Percentiles rank a stretch among this genome's conserved stretches.
Conservation (phyloP, 768 basidiomycete species). For the Suillus subalutaceus region DNA sequence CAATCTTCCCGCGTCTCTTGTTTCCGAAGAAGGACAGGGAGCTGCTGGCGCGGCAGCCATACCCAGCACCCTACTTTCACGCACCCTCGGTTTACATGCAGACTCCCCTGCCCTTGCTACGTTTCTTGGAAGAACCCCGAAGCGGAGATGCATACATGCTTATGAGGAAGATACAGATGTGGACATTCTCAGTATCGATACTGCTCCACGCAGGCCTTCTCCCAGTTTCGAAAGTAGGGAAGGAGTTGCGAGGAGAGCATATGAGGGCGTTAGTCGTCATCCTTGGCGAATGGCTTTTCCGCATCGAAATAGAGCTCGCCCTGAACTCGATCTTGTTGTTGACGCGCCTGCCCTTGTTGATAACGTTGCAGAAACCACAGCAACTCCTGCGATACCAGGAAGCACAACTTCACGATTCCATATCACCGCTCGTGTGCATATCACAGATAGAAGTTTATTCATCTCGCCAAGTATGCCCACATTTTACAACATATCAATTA, state of each 20-base stretch:
- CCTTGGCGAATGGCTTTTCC: constrained; percentile 42
- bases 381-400: constrained; percentile 15
- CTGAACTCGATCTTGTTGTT: constrained; percentile 34
- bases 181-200: constrained; percentile 33
- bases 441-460: constrained; percentile 49
- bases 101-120: constrained; percentile 54
- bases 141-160: constrained; percentile 44
- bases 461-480: constrained; percentile 40
- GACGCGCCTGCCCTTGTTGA: constrained; percentile 22
- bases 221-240: background rate
- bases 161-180: constrained; percentile 36
- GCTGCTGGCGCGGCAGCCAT: constrained; percentile 6
- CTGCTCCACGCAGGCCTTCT: background rate
- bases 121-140: constrained; percentile 49
- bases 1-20: constrained; percentile 17
- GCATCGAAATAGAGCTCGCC: constrained; percentile 46
- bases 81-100: constrained; percentile 52
- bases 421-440: constrained; percentile 43
- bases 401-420: constrained; percentile 45
- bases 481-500: background rate
- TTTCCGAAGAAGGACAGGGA: constrained; percentile 3
- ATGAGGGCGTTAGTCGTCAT: background rate
- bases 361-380: constrained; percentile 11
- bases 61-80: constrained; percentile 44
- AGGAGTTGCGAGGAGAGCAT: background rate